Base-by-base conservation (phyloP, 768 basidiomycete species). In the Suillus decipiens region DNA sequence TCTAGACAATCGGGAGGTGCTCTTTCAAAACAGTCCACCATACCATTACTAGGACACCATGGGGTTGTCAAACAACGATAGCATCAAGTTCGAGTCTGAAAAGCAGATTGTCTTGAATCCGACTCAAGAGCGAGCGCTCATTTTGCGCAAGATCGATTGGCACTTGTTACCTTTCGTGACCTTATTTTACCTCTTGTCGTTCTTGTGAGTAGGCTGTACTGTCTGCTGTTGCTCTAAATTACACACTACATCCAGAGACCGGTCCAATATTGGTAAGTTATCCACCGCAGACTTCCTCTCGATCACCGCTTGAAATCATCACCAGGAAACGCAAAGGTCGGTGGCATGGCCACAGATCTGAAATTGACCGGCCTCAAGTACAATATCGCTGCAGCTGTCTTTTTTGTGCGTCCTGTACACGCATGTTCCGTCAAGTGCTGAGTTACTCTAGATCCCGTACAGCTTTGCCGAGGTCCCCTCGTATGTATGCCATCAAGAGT, bases 141-240 rank as follows among this genome's bases (percentile, higher is more conserved):
- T 75, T 17, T 63, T 82, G 47, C 73, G 80, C 31, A 83, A 82
- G 66, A 64, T 83, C 37, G 82, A 83, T 66, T 69, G 71, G 63
- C 79, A 81, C 64, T 65, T 83, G 22, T 65, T 83, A 56, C 80
- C 81, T 12, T 73, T 82, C 45, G 75, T 82, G 42, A 80, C 80
- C 2, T 59, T 79, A 36, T 68, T 83, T 15, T 82, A 79, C 63
- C 71, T 83, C 39, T 72, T 81, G 51, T 81, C 80, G 7, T 83
- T 82, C 67, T 68, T 83, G 79, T 82, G 64, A 73, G 17, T 10
- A 5, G 11, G 6, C 1, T 53, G n/a, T 53, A 14, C 7, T 48
- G 17, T 36, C 3, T 34, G 31, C 24, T 14, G 10, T 31, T 55
- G 34, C 64, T 9, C 10, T 5, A 57, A 3, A 0, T 31, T 31